Evolutionary conservation across 1,139 yeast species (phyloP).

Genomic region (Pneumocystis murina): DNA sequence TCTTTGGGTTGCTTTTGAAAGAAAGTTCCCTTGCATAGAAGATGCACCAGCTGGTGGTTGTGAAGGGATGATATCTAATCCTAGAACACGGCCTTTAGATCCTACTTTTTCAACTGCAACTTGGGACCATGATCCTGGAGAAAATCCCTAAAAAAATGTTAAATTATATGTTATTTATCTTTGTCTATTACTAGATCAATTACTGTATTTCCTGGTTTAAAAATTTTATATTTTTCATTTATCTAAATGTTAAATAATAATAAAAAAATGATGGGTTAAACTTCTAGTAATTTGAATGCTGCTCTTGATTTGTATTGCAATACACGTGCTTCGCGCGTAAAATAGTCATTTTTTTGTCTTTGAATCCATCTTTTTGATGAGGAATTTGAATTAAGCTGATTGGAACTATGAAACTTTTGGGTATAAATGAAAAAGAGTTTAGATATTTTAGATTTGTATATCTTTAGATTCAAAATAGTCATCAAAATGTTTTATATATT

Average conservation of each 20-base stretch:
- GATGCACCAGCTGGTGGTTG: constrained; percentile 69
- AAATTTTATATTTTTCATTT: constrained; percentile 45
- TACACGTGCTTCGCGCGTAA: constrained; percentile 48
- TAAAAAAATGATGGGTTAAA: constrained; percentile 23
- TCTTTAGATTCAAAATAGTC: neutral
- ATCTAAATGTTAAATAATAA: constrained; percentile 22
- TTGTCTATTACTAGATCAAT: constrained; percentile 40
- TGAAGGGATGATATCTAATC: constrained; percentile 69
- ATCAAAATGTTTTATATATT: neutral
- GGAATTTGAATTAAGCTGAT: constrained; percentile 20
- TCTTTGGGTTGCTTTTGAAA: constrained; percentile 50
- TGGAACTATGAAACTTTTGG: neutral
- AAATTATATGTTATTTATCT: neutral
- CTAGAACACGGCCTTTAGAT: constrained; percentile 53
- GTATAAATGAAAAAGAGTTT: neutral
- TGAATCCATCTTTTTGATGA: constrained; percentile 54
- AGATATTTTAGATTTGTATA: neutral
- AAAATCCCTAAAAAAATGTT: constrained; percentile 42
- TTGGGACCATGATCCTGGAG: constrained; percentile 94
- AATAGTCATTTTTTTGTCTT: constrained; percentile 51
- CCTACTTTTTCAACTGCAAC: constrained; percentile 50
- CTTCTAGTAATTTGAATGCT: constrained; percentile 57
- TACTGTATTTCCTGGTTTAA: constrained; percentile 43
- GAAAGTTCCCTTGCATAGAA: constrained; percentile 73
- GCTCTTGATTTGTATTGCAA: constrained; percentile 68